Percentiles rank a stretch among this genome's conserved stretches.
phyloP scores from a whole-genome alignment of 805 yeast genomes.

The Lachancea sp. region DNA sequence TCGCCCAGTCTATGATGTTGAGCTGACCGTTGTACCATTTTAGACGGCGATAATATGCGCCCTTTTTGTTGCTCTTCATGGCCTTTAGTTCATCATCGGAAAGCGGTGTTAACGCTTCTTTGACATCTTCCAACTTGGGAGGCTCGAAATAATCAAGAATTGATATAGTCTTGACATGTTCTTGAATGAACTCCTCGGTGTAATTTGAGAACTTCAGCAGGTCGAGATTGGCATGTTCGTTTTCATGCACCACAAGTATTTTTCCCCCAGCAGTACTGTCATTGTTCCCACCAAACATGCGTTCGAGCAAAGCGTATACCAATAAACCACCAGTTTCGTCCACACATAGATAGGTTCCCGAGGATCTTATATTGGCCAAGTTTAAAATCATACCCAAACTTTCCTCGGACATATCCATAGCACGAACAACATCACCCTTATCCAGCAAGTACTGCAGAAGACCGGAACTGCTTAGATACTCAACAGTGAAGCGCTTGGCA shows the following conservation, averaged over 20 bases:
- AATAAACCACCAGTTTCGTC: slow-evolving; percentile 96
- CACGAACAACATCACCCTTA: slow-evolving; percentile 61
- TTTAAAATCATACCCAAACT: slow-evolving; percentile 70
- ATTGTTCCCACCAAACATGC: slow-evolving; percentile 55
- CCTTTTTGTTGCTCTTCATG: slow-evolving; percentile 52
- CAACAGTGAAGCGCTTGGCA: slow-evolving; percentile 76
- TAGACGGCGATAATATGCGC: slow-evolving; percentile 61
- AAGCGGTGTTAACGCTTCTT: slow-evolving; percentile 34
- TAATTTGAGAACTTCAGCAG: slow-evolving; percentile 62
- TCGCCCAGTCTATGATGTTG: slow-evolving; percentile 45
- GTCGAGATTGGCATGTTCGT: slow-evolving; percentile 83
- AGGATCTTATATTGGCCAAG: slow-evolving; percentile 77
- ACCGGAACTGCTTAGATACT: slow-evolving; percentile 62
- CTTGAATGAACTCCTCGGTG: slow-evolving; percentile 43
- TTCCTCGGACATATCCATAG: slow-evolving; percentile 81
- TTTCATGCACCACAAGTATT: slow-evolving; percentile 76
- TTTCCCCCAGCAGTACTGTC: slow-evolving; percentile 39
- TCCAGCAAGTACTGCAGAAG: slow-evolving; percentile 69
- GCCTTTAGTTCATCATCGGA: slow-evolving; percentile 47
- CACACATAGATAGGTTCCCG: slow-evolving; percentile 79
- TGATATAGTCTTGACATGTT: slow-evolving; percentile 62
- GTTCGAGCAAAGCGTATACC: slow-evolving; percentile 76
- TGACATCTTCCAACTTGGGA: slow-evolving; percentile 41
- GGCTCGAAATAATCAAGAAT: slow-evolving; percentile 82
- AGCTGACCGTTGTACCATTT: slow-evolving; percentile 38